A percentile compares a stretch with the other conserved stretches of the same genome.
phyloP scores from a whole-genome alignment of 1,284 basidiomycete species.

The Cryptococcus sp. region DNA sequence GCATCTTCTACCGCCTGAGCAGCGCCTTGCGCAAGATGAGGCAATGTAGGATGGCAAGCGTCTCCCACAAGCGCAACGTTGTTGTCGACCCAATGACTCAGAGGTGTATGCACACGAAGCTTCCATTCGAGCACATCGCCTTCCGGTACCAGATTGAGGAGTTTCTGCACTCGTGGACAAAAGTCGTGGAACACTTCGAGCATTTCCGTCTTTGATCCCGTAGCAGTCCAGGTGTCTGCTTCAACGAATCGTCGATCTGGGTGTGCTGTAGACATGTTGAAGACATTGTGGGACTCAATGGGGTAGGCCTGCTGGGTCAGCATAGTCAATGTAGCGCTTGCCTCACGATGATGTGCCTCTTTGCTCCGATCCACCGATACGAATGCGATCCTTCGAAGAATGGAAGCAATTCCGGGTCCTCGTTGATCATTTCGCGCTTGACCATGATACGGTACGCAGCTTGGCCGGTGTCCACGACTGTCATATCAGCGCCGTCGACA shows the following conservation, averaged over 20 bases:
- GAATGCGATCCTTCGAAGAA: conserved; percentile 43
- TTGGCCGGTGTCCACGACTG: conserved; percentile 51
- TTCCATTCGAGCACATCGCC: conserved; percentile 52
- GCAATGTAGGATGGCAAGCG: conserved; percentile 47
- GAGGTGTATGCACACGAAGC: conserved; percentile 46
- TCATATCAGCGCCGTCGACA: neutral
- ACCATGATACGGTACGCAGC: conserved; percentile 53
- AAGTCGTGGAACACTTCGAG: conserved; percentile 48
- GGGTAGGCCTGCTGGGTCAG: conserved; percentile 40
- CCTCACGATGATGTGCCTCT: conserved; percentile 48
- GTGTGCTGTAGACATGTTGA: conserved; percentile 52
- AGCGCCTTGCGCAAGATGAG: conserved; percentile 50
- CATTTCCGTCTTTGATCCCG: conserved; percentile 46
- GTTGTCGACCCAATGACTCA: conserved; percentile 46
- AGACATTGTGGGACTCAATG: conserved; percentile 42
- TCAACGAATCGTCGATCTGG: conserved; percentile 48
- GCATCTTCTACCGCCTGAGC: conserved; percentile 53
- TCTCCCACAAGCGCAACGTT: conserved; percentile 40
- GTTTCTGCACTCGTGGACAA: conserved; percentile 48
- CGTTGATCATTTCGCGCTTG: conserved; percentile 37
- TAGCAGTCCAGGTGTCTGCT: conserved; percentile 47
- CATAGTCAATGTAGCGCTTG: neutral
- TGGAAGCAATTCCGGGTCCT: conserved; percentile 49
- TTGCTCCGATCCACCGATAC: conserved; percentile 51
- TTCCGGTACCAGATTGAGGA: conserved; percentile 45